These are phyloP conservation scores for Tulasnella sp. DNA, from an alignment of 768 basidiomycete species.

Conservation along the genomic window DNA sequence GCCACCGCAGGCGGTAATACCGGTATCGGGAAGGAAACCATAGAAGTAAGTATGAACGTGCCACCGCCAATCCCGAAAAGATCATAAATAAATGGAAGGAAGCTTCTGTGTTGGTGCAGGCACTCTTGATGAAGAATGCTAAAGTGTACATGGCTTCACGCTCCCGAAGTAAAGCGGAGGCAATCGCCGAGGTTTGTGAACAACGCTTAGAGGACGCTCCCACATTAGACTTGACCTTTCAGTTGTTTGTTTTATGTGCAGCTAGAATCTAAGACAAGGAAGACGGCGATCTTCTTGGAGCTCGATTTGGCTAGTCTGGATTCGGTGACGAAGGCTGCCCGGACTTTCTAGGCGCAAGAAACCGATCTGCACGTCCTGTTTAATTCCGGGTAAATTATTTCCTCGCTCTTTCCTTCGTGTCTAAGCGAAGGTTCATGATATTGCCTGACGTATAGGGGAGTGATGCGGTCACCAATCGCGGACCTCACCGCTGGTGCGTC, in stretches of 20 bases:
- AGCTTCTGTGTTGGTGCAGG: too few species aligned
- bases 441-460: conserved; percentile 30
- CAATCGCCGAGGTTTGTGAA: conserved; percentile 2
- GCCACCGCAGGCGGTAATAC: conserved; percentile 11
- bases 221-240: background rate
- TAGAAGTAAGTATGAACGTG: too few species aligned
- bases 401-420: too few species aligned
- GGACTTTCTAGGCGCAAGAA: conserved; percentile 14
- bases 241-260: background rate
- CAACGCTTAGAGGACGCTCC: too few species aligned
- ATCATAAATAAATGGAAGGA: too few species aligned
- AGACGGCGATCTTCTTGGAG: conserved; percentile 11
- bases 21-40: conserved; percentile 18
- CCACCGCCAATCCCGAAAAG: too few species aligned
- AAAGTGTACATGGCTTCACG: conserved; percentile 19
- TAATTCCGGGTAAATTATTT: conserved; percentile 9
- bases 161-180: background rate
- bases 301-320: conserved; percentile 16
- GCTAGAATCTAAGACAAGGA: conserved; percentile 9
- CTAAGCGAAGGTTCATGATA: too few species aligned
- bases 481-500: conserved; percentile 28
- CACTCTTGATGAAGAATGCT: conserved; percentile 10
- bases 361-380: conserved; percentile 12
- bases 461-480: conserved; percentile 36
- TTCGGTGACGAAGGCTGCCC: conserved; percentile 4